Base-by-base conservation (phyloP, 306 rosid genomes). In the Rosa multiflora region DNA sequence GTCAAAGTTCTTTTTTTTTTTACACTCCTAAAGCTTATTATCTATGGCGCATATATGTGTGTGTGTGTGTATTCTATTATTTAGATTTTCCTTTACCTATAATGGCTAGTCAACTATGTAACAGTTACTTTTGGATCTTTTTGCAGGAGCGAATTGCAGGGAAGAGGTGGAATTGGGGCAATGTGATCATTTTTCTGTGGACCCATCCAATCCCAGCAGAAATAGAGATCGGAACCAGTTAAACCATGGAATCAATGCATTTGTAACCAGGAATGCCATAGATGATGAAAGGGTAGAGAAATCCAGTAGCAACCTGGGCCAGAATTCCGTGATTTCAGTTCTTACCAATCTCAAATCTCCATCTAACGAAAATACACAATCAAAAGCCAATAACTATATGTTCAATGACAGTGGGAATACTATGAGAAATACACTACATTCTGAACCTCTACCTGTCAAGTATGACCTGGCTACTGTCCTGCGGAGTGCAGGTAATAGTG, bases 201-300 rank as follows among this genome's bases (percentile, higher is more conserved):
- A 80, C 44, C 66, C 84, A 61, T 79, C 79, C 55, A 67, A 40
- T 46, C 72, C 77, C n/a, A 53, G 79, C 69, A 18, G 49, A 78
- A 86, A 39, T 49, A 72, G 79, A 74, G 89, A 88, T 48, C 69
- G 12, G 80, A 73, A 79, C 80, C 86, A 73, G 76, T 78, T 70
- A 72, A 86, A 80, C 70, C 74, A 58, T 70, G 82, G 80, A 49
- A 79, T 67, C 83, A 83, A 14, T 82, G 76, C 78, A 74, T 75
- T 80, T 72, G 88, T 82, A 72, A 46, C 72, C 32, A 59, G 84
- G 70, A 80, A 79, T 80, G 68, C 71, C 70, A 72, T 61, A 13
- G 74, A 73, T 83, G 77, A 78, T 85, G 78, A n/a, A 49, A 77
- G 77, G 67, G 83, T 69, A 29, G 84, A 80, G 76, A 81, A 77